Conservation (phyloP, 2,329 filamentous ascomycete species). For the Rutstroemia sp. region DNA sequence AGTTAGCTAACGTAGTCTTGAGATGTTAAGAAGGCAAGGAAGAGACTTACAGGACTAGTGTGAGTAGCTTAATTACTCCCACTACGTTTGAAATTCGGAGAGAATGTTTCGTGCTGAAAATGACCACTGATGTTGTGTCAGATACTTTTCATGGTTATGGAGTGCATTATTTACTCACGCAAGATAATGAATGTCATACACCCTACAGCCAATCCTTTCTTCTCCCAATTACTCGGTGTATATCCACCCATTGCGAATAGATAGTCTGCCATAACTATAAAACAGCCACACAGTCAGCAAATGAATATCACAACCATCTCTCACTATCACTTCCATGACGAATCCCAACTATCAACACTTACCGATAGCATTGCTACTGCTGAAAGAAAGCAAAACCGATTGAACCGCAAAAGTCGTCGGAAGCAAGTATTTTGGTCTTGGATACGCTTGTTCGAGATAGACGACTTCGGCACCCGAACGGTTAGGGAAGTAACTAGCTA, state of each 20-base stretch:
- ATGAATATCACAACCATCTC: not conserved
- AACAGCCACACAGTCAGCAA: not conserved
- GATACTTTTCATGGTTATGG: not conserved
- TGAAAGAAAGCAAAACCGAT: constrained; percentile 56
- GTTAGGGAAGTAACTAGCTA: constrained; percentile 57
- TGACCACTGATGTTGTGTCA: constrained; percentile 29
- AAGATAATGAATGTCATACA: constrained; percentile 33
- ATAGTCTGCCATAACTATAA: constrained; percentile 50
- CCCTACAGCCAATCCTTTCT: constrained; percentile 59
- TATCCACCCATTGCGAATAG: constrained; percentile 49
- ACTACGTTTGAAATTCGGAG: constrained; percentile 49
- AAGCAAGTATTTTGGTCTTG: constrained; percentile 55
- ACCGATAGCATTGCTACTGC: constrained; percentile 55
- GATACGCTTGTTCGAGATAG: constrained; percentile 61
- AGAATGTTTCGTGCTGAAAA: constrained; percentile 50
- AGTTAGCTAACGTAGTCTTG: too few relatives aligned
- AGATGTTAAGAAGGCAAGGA: too few relatives aligned
- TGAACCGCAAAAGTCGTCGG: constrained; percentile 58
- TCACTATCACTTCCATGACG: too few relatives aligned
- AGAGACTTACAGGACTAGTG: constrained; percentile 45
- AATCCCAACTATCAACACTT: not conserved
- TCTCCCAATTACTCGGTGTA: constrained; percentile 50
- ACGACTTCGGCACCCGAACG: constrained; percentile 60
- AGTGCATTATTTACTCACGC: constrained; percentile 33
- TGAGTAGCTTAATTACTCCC: constrained; percentile 51